Conservation (phyloP, 306 rosid genomes). For the Prunus mira region DNA sequence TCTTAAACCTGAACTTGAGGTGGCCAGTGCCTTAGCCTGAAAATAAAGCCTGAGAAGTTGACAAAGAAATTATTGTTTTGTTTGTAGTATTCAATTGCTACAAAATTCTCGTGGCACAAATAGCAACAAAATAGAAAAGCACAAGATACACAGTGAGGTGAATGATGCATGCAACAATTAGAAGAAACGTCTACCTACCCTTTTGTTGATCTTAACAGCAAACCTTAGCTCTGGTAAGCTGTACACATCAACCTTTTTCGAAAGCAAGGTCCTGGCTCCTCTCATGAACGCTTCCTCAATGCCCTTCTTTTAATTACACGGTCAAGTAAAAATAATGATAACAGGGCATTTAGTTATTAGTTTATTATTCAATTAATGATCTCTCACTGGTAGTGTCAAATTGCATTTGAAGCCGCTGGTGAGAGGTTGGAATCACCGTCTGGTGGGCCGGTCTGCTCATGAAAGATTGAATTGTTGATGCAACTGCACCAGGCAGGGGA, state of each 20-base stretch:
- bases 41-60: neutral
- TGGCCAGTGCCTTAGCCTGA: neutral
- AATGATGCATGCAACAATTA: neutral
- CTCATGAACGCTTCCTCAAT: neutral
- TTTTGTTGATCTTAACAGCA: slow-evolving; percentile 24
- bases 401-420: neutral
- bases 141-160: no score
- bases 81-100: neutral
- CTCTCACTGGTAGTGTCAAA: neutral
- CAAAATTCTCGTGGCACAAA: neutral
- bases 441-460: neutral
- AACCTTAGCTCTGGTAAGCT: slow-evolving; percentile 29
- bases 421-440: neutral
- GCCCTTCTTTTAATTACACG: neutral
- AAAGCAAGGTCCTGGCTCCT: neutral
- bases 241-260: slow-evolving; percentile 12
- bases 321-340: neutral
- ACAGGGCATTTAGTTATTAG: neutral
- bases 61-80: neutral
- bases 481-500: neutral
- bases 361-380: neutral
- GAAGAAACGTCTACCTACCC: neutral
- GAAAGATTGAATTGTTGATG: neutral
- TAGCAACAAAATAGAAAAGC: neutral
- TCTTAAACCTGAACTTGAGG: neutral